Conservation (phyloP, 2,329 filamentous ascomycete species). For the Claviceps monticola region DNA sequence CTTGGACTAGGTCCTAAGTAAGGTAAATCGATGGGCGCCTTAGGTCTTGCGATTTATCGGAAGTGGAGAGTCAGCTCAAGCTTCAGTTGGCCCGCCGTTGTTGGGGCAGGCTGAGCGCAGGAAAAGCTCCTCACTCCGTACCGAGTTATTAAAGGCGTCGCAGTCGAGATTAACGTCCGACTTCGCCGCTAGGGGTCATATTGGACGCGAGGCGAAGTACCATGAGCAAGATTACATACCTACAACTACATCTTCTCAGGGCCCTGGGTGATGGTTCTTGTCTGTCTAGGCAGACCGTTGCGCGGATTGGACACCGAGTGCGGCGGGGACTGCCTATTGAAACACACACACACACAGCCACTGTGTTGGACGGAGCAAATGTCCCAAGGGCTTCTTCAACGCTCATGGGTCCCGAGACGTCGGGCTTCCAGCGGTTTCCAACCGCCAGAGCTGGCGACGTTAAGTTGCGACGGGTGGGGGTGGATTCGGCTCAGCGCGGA, state of each 20-base stretch:
- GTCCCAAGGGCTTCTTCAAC: not conserved
- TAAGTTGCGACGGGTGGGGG: not conserved
- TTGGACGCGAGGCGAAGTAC: no score
- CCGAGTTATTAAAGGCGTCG: not conserved
- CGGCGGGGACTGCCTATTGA: no score
- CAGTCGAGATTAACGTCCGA: not conserved
- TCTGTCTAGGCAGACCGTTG: no score
- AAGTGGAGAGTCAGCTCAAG: constrained; percentile 5
- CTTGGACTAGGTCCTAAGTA: constrained; percentile 5
- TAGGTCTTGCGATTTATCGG: constrained; percentile 20
- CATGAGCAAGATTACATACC: no score
- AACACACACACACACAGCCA: no score
- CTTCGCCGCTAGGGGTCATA: not conserved
- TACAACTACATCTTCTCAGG: no score
- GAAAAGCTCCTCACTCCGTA: not conserved
- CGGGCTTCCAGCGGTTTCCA: constrained; percentile 11
- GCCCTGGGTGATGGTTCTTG: no score
- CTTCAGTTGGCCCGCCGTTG: constrained; percentile 1
- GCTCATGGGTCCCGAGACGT: not conserved
- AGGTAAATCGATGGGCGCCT: constrained; percentile 16
- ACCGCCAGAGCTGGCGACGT: constrained; percentile 3
- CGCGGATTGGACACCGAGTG: no score
- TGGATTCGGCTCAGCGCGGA: not conserved
- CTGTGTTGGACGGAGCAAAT: not conserved
- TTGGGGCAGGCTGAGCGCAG: constrained; percentile 4